A percentile compares a stretch with the other conserved stretches of the same genome.
phyloP scores from a whole-genome alignment of 768 basidiomycete species.

The Chalciporus chontae region DNA sequence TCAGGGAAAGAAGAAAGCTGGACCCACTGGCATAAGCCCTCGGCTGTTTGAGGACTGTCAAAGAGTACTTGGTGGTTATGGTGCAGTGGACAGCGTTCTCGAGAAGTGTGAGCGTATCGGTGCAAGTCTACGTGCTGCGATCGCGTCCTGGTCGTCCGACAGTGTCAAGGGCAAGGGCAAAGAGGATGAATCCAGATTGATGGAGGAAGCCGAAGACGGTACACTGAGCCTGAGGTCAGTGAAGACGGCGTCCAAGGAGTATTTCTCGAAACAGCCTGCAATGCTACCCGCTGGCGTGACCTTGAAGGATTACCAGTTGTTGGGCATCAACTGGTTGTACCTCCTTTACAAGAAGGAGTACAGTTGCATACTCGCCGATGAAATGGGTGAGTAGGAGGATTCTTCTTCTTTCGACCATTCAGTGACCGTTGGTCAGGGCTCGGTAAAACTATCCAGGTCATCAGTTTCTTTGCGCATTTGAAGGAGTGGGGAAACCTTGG shows the following conservation, averaged over 20 bases:
- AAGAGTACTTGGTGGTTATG: constrained; percentile 80
- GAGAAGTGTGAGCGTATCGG: constrained; percentile 88
- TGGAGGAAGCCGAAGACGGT: constrained; percentile 53
- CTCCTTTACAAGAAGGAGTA: constrained; percentile 74
- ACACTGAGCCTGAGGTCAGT: constrained; percentile 55
- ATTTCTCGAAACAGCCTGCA: constrained; percentile 72
- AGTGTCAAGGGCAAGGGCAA: constrained; percentile 37
- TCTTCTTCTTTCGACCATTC: background rate
- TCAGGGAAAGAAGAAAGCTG: constrained; percentile 84
- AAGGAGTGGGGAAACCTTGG: constrained; percentile 76
- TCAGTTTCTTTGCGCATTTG: constrained; percentile 90
- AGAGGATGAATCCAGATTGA: constrained; percentile 24
- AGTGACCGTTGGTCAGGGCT: constrained; percentile 54
- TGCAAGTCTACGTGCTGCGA: constrained; percentile 62
- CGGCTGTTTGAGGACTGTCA: constrained; percentile 90
- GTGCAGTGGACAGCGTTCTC: constrained; percentile 84
- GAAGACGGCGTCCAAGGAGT: constrained; percentile 49
- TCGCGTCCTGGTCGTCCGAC: constrained; percentile 69
- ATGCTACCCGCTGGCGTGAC: constrained; percentile 61
- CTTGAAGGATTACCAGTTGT: constrained; percentile 94
- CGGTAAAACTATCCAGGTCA: constrained; percentile 98
- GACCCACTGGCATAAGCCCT: constrained; percentile 78
- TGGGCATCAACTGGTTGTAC: constrained; percentile 98
- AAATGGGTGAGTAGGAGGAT: constrained; percentile 76
- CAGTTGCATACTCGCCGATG: constrained; percentile 96